Percentiles rank a stretch among this genome's conserved stretches.
These are phyloP conservation scores for Boletus subparvulus DNA, from an alignment of 768 basidiomycete genomes.

Conservation along the genomic window DNA sequence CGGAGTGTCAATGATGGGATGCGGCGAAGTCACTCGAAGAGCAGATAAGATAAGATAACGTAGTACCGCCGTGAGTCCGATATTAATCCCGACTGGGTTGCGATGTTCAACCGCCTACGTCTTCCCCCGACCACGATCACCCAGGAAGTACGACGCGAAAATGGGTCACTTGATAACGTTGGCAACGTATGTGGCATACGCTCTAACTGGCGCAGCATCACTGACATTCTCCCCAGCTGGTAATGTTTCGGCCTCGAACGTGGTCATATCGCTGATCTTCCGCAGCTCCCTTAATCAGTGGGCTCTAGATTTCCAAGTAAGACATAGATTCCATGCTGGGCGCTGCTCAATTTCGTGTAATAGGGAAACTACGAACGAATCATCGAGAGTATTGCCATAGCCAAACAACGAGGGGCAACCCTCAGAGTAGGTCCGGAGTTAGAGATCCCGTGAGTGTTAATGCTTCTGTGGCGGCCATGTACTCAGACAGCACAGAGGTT, in stretches of 20 bases:
- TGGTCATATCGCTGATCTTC: conserved; percentile 12
- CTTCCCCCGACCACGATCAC: neutral
- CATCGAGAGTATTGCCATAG: conserved; percentile 79
- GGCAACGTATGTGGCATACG: conserved; percentile 63
- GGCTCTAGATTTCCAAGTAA: conserved; percentile 91
- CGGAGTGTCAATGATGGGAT: conserved; percentile 34
- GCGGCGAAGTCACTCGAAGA: neutral
- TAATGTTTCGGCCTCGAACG: conserved; percentile 5
- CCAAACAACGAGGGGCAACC: conserved; percentile 85
- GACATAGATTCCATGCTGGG: conserved; percentile 2
- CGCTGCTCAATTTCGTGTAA: neutral
- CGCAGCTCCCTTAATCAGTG: conserved; percentile 92
- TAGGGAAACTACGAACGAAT: conserved; percentile 95
- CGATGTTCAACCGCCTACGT: too few species aligned
- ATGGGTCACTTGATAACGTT: conserved; percentile 89
- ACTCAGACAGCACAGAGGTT: conserved; percentile 58
- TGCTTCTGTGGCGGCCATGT: neutral
- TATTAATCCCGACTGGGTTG: neutral
- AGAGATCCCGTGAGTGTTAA: conserved; percentile 76
- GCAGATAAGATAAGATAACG: conserved; percentile 18
- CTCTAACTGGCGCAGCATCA: neutral
- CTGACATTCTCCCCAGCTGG: conserved; percentile 23
- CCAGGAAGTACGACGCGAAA: neutral
- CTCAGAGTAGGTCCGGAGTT: conserved; percentile 95
- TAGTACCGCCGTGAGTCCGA: neutral